Evolutionary conservation across 2,329 filamentous ascomycete genomes (phyloP), one percentile per base, ranked within the genome.

Genomic region (Xylaria sp.): DNA sequence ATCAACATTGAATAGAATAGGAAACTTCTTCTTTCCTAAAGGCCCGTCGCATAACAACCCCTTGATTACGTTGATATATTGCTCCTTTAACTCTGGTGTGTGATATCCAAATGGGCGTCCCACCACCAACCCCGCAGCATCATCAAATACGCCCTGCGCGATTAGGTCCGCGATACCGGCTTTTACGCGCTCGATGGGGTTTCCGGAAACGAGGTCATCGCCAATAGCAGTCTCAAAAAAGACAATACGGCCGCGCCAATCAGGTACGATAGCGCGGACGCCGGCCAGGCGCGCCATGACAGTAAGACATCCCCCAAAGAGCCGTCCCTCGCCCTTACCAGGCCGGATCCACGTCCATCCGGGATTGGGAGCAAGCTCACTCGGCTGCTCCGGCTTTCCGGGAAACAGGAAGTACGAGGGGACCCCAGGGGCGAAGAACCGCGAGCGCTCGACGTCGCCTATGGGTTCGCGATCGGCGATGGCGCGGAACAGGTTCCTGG

Each of bases 21-120:
- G 79, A 54, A 80, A 79, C 19, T 61, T 58, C 46, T 65, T 68
- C 2, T 68, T 65, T 0, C 69, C 75, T 41, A 76, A 17, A 0
- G 65, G 66, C 0, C 75, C 73, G n/a, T 77, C 74, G 9, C 76
- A 76, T n/a, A 79, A 54, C 0, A 77, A 56, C 4, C 67, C 73
- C 41, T 54, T 72, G 13, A 79, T 74, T 1, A 75, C 69, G 1
- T 54, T 55, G 5, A 67, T 68, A 53, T 77, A 76, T 44, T 70
- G 52, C 13, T 67, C 66, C 38, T 71, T 68, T 44, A 67, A 62
- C 27, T 73, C 67, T 0, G 68, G 66, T 1, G 74, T 67, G 25
- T 79, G 72, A 46, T 81, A 80, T 1, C 78, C 78, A 54, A 74
- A 79, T 1, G 77, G 74, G 21, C 79, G 61, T 4, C 79, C 79